Evolutionary conservation across 768 basidiomycete genomes (phyloP), one percentile per base, ranked within the genome.

Genomic region (Tulasnella calospora): DNA sequence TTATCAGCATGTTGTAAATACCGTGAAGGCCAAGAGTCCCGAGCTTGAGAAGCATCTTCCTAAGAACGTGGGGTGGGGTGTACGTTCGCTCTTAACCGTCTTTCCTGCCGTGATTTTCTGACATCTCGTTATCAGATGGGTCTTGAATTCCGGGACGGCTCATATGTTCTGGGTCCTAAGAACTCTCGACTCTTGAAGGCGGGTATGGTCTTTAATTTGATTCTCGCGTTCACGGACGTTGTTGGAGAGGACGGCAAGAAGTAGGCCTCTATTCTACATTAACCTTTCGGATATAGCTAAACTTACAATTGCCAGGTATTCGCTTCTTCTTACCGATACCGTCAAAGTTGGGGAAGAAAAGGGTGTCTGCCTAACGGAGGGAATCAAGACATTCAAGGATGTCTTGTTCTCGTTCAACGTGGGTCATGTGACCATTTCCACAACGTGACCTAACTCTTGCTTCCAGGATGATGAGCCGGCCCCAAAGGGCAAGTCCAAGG

Each of bases 71-170:
- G 97, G 97, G 2, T 96, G 96, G 83, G 93, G 91, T 33, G 96
- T 97, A 83, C 81, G 92, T 86, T 19, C 38, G 21, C 23, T 41
- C 12, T 40, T 46, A 0, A 23, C 33, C 40, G 78, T 41, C 19
- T 67, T 57, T 9, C 71, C 76, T 40, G 70, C 4, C 44, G 13
- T 19, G 33, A 33, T 4, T 47, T n/a, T n/a, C 78, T 38, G 27
- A 71, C 44, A 2, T 17, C 36, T 36, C 40, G 33, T 21, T 77
- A 33, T 1, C 81, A 98, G 96, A 98, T 92, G 84, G 97, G 97
- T 8, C 90, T 98, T 83, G 97, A 99, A 84, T 98, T 96, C 85
- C 90, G 96, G 57, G 97, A 99, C 83, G 90, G 92, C 13, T 87
- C 90, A 0, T 98, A 96, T 83, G 85, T 96, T 17, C 86, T 99